These are phyloP conservation scores for Eustoma russellianum DNA, from an alignment of 257 asterid genomes.

Conservation along the genomic window DNA sequence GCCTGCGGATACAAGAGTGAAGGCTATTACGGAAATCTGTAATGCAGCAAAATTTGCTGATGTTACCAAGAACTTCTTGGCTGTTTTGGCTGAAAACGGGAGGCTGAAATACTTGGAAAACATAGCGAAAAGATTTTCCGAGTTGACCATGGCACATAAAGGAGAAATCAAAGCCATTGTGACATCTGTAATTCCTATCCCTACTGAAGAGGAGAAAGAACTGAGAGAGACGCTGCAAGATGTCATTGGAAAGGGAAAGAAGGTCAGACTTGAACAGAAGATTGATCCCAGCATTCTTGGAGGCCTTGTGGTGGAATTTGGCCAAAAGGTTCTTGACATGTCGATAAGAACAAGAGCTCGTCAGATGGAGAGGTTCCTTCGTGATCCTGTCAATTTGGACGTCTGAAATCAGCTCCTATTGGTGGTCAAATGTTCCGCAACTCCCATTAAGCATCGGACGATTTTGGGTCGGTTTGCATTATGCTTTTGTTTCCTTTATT, in stretches of 20 bases:
- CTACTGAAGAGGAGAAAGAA: conserved; percentile 79
- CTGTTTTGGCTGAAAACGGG: conserved; percentile 51
- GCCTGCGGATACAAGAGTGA: conserved; percentile 45
- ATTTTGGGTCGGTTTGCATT: too few relatives aligned
- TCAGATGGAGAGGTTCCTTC: conserved; percentile 97
- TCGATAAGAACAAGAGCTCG: conserved; percentile 86
- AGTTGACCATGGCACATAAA: conserved; percentile 79
- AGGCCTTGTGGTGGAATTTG: conserved; percentile 75
- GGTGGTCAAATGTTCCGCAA: too few relatives aligned
- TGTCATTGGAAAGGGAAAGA: conserved; percentile 72
- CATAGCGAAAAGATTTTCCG: conserved; percentile 44
- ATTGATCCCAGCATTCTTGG: conserved; percentile 92
- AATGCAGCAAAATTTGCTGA: conserved; percentile 55
- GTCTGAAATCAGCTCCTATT: too few relatives aligned
- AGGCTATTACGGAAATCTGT: conserved; percentile 54
- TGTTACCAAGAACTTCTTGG: conserved; percentile 55
- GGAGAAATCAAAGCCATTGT: too few relatives aligned
- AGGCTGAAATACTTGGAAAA: conserved; percentile 55
- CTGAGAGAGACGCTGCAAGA: conserved; percentile 74
- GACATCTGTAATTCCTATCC: conserved; percentile 79
- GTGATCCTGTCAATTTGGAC: conserved; percentile 51
- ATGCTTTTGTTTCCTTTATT: too few relatives aligned
- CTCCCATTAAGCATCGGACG: too few relatives aligned
- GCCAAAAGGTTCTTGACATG: conserved; percentile 83
- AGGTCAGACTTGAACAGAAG: conserved; percentile 65